Evolutionary conservation across 2,329 filamentous ascomycete genomes (phyloP), one percentile per base, ranked within the genome.

Genomic region (Diaporthe sp.): DNA sequence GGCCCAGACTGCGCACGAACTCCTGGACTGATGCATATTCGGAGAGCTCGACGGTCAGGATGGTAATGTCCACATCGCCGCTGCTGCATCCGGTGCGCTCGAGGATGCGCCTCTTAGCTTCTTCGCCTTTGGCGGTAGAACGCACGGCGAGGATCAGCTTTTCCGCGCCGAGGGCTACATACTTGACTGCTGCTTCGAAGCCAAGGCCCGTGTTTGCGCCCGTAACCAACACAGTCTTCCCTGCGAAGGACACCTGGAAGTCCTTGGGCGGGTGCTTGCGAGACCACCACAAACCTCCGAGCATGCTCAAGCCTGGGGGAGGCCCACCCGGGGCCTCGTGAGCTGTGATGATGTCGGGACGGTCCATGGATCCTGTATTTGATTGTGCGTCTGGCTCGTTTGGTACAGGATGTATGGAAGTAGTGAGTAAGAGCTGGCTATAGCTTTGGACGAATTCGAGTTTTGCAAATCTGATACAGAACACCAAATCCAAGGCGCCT

Each of bases 11-110:
- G 30, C 28, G 22, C 15, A 42, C 66, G 73, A 88, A 87, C 8
- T 78, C 77, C 33, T 78, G 75, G 33, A 87, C 80, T 1, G 84
- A 86, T 2, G 82, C 81, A 75, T 85, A 87, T 6, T 78, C 80
- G 1, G 73, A 73, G 61, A 87, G 81, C 74, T 88, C 86, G 1
- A 88, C 77, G 19, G 78, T 38, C 84, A 85, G 86, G 25, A 66
- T 22, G 12, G 87, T 83, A 57, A 77, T 66, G 22, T 25, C 28
- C 4, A 75, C 25, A 12, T 42, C 19, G 13, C 22, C 55, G 47
- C 33, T 15, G 12, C 42, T 40, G 19, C 54, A n/a, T 25, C 66
- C 42, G 13, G 42, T 64, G 38, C 30, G 72, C 66, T 55, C 66
- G 10, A 71, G 17, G 35, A 74, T 74, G 40, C 30, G 40, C 12